Evolutionary conservation across 176 grass and related monocot species (phyloP), one percentile per base, ranked within the genome.

Genomic region (Bonia amplexicaulis): DNA sequence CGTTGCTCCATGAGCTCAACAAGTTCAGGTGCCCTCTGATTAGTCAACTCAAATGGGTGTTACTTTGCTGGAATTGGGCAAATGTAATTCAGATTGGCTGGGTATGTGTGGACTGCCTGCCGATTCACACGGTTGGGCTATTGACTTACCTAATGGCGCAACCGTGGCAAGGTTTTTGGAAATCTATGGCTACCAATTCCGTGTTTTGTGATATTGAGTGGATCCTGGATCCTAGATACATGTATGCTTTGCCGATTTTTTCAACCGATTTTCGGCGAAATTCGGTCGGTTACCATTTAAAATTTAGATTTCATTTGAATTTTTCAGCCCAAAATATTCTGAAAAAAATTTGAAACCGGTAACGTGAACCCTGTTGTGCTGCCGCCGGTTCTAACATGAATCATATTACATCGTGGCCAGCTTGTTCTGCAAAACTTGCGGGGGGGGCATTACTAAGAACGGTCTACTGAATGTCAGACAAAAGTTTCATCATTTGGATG

Each of bases 1-100:
- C 82, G 74, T 87, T 98, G 12, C 89, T 98, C 66, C 89, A 88
- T 13, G 96, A 95, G 85, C 96, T 98, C 68, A 95, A 95, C 66
- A 98, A 93, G 75, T 85, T 85, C 90, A 98, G 93, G 96, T 98
- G 27, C 57, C 81, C 33, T 80, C 33, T 54, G 12, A 33, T n/a
- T 58, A 79, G 62, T 85, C 37, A 70, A 71, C 64, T 51, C 59
- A 66, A 42, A 22, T 70, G 29, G 20, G 55, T n/a, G 27, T 20
- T 65, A 19, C 49, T 48, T 33, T 42, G 46, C 45, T 51, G 58
- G 25, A 26, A 82, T 77, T 62, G 12, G 55, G 14, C 15, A 70
- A 90, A 90, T 90, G 78, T 44, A 27, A 54, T 71, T 77, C 47
- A 6, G 66, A 11, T 53, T 72, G 17, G 74, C n/a, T 52, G 27